phyloP scores from a whole-genome alignment of 345 rosid species.

The Hirschfeldia incana region DNA sequence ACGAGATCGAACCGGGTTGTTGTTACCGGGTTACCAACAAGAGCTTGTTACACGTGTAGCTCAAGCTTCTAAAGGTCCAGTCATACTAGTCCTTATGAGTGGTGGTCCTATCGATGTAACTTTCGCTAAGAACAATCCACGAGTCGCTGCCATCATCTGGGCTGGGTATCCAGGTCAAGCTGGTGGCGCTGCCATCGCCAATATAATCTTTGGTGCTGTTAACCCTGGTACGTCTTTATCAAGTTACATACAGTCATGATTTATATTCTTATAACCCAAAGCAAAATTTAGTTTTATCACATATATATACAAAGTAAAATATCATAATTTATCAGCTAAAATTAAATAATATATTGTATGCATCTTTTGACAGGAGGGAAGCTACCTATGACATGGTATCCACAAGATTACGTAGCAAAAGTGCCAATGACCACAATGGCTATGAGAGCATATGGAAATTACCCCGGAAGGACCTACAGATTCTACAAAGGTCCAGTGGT shows the following conservation, averaged over 20 bases:
- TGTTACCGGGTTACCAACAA: constrained; percentile 76
- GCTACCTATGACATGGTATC: constrained; percentile 95
- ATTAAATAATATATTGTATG: neutral
- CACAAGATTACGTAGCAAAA: constrained; percentile 64
- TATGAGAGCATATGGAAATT: constrained; percentile 58
- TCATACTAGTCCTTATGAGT: constrained; percentile 65
- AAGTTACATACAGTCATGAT: neutral
- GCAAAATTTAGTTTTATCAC: neutral
- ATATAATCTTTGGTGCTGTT: constrained; percentile 67
- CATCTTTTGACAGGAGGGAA: constrained; percentile 65
- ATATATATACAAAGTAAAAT: neutral
- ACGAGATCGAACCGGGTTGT: constrained; percentile 62
- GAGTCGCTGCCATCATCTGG: constrained; percentile 79
- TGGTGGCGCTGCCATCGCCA: constrained; percentile 87
- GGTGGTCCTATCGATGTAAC: constrained; percentile 90
- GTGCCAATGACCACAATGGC: constrained; percentile 91
- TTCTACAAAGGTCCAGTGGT: constrained; percentile 94
- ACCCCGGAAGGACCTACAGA: constrained; percentile 92
- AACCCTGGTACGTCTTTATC: constrained; percentile 59
- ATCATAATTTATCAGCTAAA: neutral
- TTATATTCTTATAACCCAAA: neutral
- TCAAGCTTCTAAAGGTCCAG: constrained; percentile 66
- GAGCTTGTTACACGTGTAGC: constrained; percentile 78
- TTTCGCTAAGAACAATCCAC: constrained; percentile 79
- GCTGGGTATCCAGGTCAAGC: constrained; percentile 99